Evolutionary conservation across 495 filamentous ascomycete species (phyloP).

Genomic region (Parachaetomium inaequale): DNA sequence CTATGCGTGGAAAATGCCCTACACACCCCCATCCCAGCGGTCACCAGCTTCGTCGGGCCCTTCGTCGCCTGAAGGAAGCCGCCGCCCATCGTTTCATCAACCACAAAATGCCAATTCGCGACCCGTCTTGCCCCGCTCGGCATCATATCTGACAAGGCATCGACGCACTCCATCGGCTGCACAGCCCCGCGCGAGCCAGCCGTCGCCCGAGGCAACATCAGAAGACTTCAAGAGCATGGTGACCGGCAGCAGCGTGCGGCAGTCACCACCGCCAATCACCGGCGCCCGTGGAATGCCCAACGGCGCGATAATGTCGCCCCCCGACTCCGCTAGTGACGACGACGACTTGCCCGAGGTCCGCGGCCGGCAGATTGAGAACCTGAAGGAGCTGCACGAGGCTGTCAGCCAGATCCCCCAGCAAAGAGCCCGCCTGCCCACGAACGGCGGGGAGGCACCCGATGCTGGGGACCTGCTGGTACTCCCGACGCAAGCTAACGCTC

Average conservation of each 20-base stretch:
- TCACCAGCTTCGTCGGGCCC: constrained; percentile 71
- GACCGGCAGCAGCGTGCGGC: constrained; percentile 57
- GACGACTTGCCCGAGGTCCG: constrained; percentile 55
- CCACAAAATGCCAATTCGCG: constrained; percentile 43
- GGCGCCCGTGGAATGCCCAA: constrained; percentile 65
- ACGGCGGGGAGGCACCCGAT: constrained; percentile 18
- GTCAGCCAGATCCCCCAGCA: constrained; percentile 73
- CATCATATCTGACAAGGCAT: constrained; percentile 66
- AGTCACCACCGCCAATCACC: constrained; percentile 74
- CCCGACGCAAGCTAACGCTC: constrained; percentile 33
- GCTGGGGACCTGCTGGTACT: constrained; percentile 36
- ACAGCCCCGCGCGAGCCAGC: constrained; percentile 35
- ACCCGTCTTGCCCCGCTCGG: constrained; percentile 64
- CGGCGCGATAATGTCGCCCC: constrained; percentile 80
- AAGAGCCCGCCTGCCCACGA: constrained; percentile 59
- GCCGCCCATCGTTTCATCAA: constrained; percentile 52
- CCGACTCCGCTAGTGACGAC: constrained; percentile 86
- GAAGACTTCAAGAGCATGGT: constrained; percentile 49
- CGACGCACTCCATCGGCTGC: constrained; percentile 46
- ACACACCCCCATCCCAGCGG: constrained; percentile 81
- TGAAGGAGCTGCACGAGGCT: constrained; percentile 78
- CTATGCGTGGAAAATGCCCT: constrained; percentile 64
- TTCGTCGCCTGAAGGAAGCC: constrained; percentile 59
- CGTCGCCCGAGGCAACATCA: constrained; percentile 45
- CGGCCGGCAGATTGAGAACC: constrained; percentile 55